Evolutionary conservation across 176 grass and related monocot genomes (phyloP).

Genomic region (Eleusine coracana): DNA sequence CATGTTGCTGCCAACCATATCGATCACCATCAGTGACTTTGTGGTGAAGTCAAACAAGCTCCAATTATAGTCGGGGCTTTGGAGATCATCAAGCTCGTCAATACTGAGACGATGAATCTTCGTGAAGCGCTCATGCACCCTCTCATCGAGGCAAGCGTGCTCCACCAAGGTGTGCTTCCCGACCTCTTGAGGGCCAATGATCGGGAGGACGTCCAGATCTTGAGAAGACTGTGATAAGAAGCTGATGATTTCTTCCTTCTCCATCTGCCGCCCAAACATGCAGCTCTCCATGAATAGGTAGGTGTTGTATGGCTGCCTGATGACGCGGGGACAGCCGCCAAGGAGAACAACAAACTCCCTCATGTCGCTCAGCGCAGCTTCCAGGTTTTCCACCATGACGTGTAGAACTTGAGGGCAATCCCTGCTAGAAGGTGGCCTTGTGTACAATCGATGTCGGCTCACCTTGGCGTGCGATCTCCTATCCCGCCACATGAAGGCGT

Average conservation of each 20-base stretch:
- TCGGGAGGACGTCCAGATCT: background rate
- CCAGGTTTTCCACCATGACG: background rate
- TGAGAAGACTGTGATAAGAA: constrained; percentile 4
- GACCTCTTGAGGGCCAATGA: background rate
- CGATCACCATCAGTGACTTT: too few relatives aligned
- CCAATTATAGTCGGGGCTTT: too few relatives aligned
- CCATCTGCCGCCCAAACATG: constrained; percentile 31
- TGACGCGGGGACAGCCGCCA: background rate
- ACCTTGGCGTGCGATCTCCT: too few relatives aligned
- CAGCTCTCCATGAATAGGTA: constrained; percentile 29
- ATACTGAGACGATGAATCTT: too few relatives aligned
- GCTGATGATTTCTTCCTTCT: background rate
- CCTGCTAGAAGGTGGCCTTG: too few relatives aligned
- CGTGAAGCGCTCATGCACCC: background rate
- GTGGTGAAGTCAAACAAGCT: too few relatives aligned
- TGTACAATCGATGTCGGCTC: background rate
- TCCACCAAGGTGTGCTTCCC: constrained; percentile 27
- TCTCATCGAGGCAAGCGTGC: constrained; percentile 11
- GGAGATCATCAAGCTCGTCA: too few relatives aligned
- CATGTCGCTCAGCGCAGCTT: background rate
- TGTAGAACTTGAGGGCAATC: too few relatives aligned
- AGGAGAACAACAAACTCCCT: constrained; percentile 11
- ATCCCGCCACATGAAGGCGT: background rate
- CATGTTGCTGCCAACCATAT: too few relatives aligned
- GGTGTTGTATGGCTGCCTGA: constrained; percentile 10